Evolutionary conservation across 345 rosid species (phyloP), one percentile per base, ranked within the genome.

Genomic region (Stellera chamaejasme): DNA sequence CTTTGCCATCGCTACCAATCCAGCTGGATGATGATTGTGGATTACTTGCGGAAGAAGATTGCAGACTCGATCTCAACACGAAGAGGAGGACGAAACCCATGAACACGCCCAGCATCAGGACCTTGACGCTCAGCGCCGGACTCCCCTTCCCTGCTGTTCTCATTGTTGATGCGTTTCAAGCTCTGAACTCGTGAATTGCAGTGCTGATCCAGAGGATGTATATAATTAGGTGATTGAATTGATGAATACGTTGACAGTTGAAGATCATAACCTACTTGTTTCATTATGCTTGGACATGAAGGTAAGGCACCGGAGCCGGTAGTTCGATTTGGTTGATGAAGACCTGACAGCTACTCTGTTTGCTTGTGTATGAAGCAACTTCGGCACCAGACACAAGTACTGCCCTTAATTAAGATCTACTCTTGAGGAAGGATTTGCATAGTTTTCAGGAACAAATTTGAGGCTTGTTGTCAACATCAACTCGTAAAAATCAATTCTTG

Each of bases 21-120:
- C 13, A 16, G 26, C 11, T 23, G 11, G 54, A 12, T 52, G 10
- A 12, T 59, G 61, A 51, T n/a, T 54, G 42, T 5, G 39, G 13
- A 4, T 59, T 61, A 52, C 39, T 32, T 32, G 39, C 9, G 39
- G 39, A 32, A 32, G 66, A 73, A 39, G 82, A 73, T 41, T 80
- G 63, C 45, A 87, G 58, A 56, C 74, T 80, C 28, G 98, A 79
- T 68, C 83, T 71, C 11, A 80, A 55, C 61, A 83, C 58, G 60
- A 91, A 82, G 44, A 88, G 70, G 39, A 91, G 62, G 45, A 79
- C 49, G 50, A 85, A 83, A 23, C 83, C 76, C 45, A 90, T 54
- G 47, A 91, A 74, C 45, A 80, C 70, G 44, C 80, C 78, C 6
- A 83, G 56, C 13, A 85, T 63, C 58, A 91, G 88, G 67, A 85